phyloP scores from a whole-genome alignment of 805 yeast genomes.

The Yamadazyma paraphyllophila region DNA sequence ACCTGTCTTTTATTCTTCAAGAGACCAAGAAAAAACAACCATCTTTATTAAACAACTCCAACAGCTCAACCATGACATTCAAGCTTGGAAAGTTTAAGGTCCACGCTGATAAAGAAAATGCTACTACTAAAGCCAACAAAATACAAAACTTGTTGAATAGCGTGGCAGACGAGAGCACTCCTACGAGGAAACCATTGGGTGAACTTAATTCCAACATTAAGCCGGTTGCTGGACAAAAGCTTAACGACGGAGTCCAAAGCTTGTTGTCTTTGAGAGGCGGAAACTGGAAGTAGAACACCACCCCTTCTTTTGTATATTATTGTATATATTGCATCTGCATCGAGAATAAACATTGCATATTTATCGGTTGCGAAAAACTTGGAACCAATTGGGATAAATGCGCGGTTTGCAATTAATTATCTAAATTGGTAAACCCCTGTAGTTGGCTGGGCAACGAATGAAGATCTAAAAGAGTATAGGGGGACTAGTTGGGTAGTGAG shows the following conservation, averaged over 20 bases:
- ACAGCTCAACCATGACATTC: conserved; percentile 34
- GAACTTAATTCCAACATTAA: conserved; percentile 19
- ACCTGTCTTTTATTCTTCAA: conserved; percentile 7
- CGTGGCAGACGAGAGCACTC: conserved; percentile 11
- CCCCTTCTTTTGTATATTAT: conserved; percentile 4
- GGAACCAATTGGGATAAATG: too few species aligned
- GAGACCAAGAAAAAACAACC: conserved; percentile 39
- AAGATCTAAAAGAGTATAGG: too few species aligned
- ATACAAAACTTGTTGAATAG: conserved; percentile 20
- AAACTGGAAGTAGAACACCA: conserved; percentile 23
- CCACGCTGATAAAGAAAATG: conserved; percentile 20
- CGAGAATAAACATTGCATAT: not conserved
- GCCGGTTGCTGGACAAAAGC: conserved; percentile 8
- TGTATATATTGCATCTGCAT: conserved; percentile 9
- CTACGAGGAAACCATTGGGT: conserved; percentile 26
- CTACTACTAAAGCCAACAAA: conserved; percentile 14
- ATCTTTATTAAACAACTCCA: conserved; percentile 24
- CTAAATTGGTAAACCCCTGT: not conserved
- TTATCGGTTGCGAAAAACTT: not conserved
- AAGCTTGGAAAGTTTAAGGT: conserved; percentile 27
- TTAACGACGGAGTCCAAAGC: conserved; percentile 37
- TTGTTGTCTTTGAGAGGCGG: conserved; percentile 39
- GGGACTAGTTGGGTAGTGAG: too few species aligned
- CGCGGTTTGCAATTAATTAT: too few species aligned
- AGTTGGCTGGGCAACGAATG: not conserved